Base-by-base conservation (phyloP, 371 early-diverging fungal species). In the Mucor ambiguus region DNA sequence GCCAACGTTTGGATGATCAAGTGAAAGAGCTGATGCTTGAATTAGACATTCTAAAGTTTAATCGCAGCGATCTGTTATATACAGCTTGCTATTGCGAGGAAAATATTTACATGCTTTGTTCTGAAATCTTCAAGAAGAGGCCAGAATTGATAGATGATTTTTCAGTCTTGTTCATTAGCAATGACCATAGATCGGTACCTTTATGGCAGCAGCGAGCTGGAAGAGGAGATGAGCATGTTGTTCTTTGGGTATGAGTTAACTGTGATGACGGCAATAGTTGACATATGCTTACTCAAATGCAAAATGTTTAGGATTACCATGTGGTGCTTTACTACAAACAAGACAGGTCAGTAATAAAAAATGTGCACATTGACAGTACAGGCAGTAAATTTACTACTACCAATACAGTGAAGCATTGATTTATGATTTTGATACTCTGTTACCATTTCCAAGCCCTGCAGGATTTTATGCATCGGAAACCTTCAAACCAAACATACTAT, bases 81-180 rank as follows among this genome's bases (percentile, higher is more conserved):
- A 82, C 82, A 3, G 28, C 63, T 10, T 68, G 69, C 35, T 82
- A 82, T 58, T 82, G 82, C 61, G 82, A 82, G 66, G 82, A 82
- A 46, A 82, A 82, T 26, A 70, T 82, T 18, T 79, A 82, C 35
- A 65, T 71, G 64, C 46, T 82, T 10, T 82, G 82, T 41, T 61
- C 63, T 58, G 43, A 57, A 3, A 63, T 82, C 16, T 37, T 58
- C n/a, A 63, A 66, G 18, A 69, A 60, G 6, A 33, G 60, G 28
- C 58, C 60, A 12, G 60, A 66, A 4, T 22, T 58, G 18, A 28
- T 82, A 12, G 64, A 74, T 3, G 29, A 60, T 10, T 69, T 52
- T 30, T 69, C 65, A 10, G 79, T 79, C 16, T 55, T 82, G 10
- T 82, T 79, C 35, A 75, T 82, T 18, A 82, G 79, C 48, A 82